Conservation (phyloP, 148 eudicot genomes). For the Fagopyrum homotropicum region DNA sequence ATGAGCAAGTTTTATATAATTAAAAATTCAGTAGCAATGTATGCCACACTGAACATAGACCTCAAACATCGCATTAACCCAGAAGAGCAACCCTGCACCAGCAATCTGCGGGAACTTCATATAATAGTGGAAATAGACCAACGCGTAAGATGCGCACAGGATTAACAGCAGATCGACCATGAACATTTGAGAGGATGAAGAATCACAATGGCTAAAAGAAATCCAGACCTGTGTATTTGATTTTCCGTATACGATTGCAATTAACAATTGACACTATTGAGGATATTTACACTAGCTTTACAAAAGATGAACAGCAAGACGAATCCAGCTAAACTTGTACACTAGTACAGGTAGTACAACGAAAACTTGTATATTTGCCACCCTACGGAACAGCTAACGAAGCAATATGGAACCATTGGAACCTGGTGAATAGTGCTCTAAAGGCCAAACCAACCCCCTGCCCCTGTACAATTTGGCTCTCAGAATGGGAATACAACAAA, state of each 20-base stretch:
- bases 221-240: slow-evolving; percentile 5
- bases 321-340: not conserved
- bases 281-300: slow-evolving; percentile 8
- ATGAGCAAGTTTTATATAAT: no score
- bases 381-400: slow-evolving; percentile 5
- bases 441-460: not conserved
- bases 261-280: slow-evolving; percentile 1
- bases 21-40: no score
- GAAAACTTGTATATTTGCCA: not conserved
- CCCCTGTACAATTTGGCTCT: slow-evolving; percentile 53
- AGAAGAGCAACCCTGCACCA: no score
- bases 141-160: no score
- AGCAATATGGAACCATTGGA: not conserved
- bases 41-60: no score
- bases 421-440: not conserved
- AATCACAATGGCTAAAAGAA: not conserved
- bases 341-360: slow-evolving; percentile 3
- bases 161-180: no score
- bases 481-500: slow-evolving; percentile 66
- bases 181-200: no score
- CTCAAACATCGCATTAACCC: no score
- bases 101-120: no score
- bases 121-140: no score
- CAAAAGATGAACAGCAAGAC: not conserved
- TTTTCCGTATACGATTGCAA: not conserved